Conservation (phyloP, 129 eudicot species). For the Helianthus annuus region DNA sequence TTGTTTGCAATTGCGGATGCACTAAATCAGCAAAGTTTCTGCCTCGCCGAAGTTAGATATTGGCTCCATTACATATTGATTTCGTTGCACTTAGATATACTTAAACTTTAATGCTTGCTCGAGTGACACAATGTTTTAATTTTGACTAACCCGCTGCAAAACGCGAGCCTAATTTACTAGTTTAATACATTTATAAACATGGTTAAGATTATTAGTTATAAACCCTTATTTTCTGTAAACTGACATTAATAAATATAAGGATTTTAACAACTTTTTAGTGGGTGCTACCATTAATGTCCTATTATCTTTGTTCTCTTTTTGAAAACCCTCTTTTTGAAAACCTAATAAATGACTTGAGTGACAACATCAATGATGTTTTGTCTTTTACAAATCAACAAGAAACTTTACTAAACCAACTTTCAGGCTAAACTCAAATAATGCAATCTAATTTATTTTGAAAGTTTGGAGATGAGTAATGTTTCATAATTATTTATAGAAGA, state of each 20-base stretch:
- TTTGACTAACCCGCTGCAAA: too few species aligned
- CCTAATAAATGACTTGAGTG: constrained; percentile 19
- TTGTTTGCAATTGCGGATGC: too few species aligned
- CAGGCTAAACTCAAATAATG: background rate
- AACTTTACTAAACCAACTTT: constrained; percentile 17
- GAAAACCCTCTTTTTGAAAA: background rate
- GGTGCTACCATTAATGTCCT: constrained; percentile 6
- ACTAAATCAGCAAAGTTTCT: too few species aligned
- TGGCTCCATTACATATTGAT: too few species aligned
- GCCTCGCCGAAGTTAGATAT: too few species aligned
- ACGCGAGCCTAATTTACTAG: too few species aligned
- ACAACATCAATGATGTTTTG: constrained; percentile 25
- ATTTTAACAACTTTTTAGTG: background rate
- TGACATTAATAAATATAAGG: background rate
- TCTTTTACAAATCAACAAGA: constrained; percentile 3
- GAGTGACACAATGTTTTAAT: too few species aligned
- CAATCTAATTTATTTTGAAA: background rate
- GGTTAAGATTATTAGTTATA: too few species aligned
- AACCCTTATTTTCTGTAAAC: background rate
- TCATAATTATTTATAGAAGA: background rate
- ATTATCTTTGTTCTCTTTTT: background rate
- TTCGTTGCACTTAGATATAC: too few species aligned
- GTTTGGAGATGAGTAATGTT: background rate
- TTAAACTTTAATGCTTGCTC: too few species aligned
- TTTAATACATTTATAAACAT: too few species aligned